Percentiles rank a stretch among this genome's conserved stretches.
phyloP scores from a whole-genome alignment of 148 eudicot genomes.

The Cornus kousa region DNA sequence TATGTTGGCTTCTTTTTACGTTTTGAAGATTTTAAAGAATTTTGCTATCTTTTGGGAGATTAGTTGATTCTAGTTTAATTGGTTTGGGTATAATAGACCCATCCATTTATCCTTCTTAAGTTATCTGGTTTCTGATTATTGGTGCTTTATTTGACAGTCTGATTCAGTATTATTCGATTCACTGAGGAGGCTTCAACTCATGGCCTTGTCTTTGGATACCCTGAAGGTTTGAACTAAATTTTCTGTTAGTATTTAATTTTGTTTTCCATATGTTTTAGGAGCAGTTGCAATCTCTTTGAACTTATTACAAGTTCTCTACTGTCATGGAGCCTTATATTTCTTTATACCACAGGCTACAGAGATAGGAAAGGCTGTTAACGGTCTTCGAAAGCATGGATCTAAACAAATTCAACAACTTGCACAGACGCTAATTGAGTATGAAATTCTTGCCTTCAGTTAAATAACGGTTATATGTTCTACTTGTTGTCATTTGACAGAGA shows the following conservation, averaged over 20 bases:
- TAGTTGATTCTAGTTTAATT: not conserved
- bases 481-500: not conserved
- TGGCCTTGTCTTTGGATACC: conserved; percentile 68
- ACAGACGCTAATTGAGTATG: conserved; percentile 70
- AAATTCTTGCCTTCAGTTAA: conserved; percentile 15
- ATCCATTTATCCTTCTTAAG: not conserved
- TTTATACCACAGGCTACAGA: conserved; percentile 67
- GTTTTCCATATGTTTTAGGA: conserved; percentile 11
- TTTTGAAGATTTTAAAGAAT: not conserved
- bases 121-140: conserved; percentile 17
- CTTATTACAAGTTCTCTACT: too few species aligned
- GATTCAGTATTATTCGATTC: conserved; percentile 65
- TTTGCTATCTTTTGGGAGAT: not conserved
- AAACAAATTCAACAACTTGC: conserved; percentile 60
- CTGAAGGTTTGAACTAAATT: conserved; percentile 52
- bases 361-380: conserved; percentile 83
- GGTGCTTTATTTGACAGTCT: conserved; percentile 48
- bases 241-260: conserved; percentile 14
- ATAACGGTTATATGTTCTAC: not conserved
- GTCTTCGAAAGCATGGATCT: conserved; percentile 57
- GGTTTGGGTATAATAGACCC: not conserved
- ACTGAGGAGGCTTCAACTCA: conserved; percentile 76
- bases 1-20: not conserved
- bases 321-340: conserved; percentile 7
- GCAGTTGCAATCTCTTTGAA: not conserved